Evolutionary conservation across 169 alveolate species (phyloP), one percentile per base, ranked within the genome.

Genomic region (Cryptosporidium ryanae): DNA sequence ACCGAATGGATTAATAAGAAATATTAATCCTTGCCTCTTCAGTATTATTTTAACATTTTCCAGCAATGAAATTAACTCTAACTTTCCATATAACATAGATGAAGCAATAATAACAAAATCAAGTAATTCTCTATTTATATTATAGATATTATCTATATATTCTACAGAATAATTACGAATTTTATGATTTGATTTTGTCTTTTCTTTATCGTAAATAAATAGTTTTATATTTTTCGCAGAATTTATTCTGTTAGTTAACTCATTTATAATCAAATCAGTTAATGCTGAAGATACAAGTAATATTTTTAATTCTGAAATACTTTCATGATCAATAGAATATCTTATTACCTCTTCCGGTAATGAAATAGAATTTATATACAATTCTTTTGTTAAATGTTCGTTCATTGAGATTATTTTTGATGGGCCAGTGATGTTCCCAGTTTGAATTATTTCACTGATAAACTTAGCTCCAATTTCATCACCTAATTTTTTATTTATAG

Each of bases 1-100:
- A 17, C 87, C 87, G 27, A 76, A 76, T 57, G 68, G 87, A 50
- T 59, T 76, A 23, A 59, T 38, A 43, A 76, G 12, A 12, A 76
- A 76, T 29, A 76, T 48, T 12, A 59, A 18, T 0, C 87, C 87
- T 38, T 21, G n/a, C 59, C 34, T 55, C 46, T 76, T 76, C 1
- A 76, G 34, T 12, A 76, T 15, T 21, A 43, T 12, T 76, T 59
- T 76, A 1, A 76, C 18, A 32, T 59, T 76, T 76, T 61, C 52
- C 38, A 76, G 32, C 43, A 61, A 27, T 13, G 87, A 55, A 4
- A 76, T 61, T 57, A 38, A 57, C n/a, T 67, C 15, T 25, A 76
- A 63, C 59, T 76, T 76, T 2, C 87, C 87, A 46, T 46, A 61
- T 21, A 15, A 61, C 25, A 55, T 59, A 23, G 87, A 76, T 18